Base-by-base conservation (phyloP, 257 asterid genomes). In the Penstemon newberryi region DNA sequence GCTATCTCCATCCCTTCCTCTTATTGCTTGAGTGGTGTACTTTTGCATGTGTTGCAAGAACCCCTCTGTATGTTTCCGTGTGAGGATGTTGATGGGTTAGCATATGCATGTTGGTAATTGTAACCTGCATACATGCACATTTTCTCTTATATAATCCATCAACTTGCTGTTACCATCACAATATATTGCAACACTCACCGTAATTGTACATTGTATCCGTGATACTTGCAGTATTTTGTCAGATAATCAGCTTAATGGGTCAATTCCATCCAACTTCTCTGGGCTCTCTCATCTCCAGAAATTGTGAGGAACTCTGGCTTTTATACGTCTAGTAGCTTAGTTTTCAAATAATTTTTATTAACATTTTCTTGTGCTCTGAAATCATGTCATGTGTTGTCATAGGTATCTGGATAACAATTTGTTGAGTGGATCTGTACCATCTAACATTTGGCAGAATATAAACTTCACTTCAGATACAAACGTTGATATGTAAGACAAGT, bases 401-500 rank as follows among this genome's bases (percentile, higher is more conserved):
- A 84, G 90, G 81, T 33, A 66, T 69, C 75, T 84, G 65, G 58
- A 73, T 39, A 69, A 78, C 73, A 84, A 84, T 63, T 36, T 40
- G 44, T 60, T 84, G 78, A 84, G 84, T 18, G 90, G 90, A 65
- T 80, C 59, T 25, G 82, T 84, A 57, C 90, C 90, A 55, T 73
- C 85, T 11, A 78, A 56, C 71, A 78, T 84, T 73, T 84, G 90
- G 90, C 72, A 78, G 63, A 76, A 75, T 49, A 73, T 66, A 70
- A 75, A 18, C 70, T 78, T 84, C 76, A 58, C 81, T 55, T 44
- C 80, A 41, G 60, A 78, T 6, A 53, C 81, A 66, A 76, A 33
- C 73, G 84, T 84, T 70, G 76, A 81, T 59, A 71, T 84, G 87
- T 84, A 84, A 72, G 84, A 45, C 77, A 67, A 7, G 52, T 49